Evolutionary conservation across 2,329 filamentous ascomycete species (phyloP).

Genomic region (Calonectria ilicicola): DNA sequence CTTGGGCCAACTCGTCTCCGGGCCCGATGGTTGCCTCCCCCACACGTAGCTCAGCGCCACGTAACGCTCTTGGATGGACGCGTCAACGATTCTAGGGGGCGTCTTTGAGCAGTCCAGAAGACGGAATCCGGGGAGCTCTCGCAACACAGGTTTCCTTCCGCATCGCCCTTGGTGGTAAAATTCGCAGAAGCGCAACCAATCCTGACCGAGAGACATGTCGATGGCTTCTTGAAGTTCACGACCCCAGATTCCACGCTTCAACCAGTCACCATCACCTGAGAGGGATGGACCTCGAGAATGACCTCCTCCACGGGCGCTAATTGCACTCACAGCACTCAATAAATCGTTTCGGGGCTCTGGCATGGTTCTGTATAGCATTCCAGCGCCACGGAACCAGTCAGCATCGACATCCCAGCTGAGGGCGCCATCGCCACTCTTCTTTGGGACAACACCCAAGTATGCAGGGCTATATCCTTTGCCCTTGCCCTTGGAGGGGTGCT

Average conservation of each 20-base stretch:
- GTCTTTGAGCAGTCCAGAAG: slow-evolving; percentile 49
- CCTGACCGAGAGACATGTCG: slow-evolving; percentile 46
- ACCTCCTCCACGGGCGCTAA: slow-evolving; percentile 25
- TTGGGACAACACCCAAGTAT: slow-evolving; percentile 49
- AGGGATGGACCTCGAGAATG: slow-evolving; percentile 36
- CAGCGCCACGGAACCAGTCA: slow-evolving; percentile 48
- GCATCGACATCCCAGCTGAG: slow-evolving; percentile 46
- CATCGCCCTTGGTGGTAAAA: slow-evolving; percentile 49
- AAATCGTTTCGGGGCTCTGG: slow-evolving; percentile 42
- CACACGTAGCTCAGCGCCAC: slow-evolving; percentile 52
- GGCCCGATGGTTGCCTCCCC: slow-evolving; percentile 37
- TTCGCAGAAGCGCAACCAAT: slow-evolving; percentile 51
- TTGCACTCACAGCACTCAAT: slow-evolving; percentile 35
- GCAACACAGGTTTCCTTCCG: slow-evolving; percentile 38
- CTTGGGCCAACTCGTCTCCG: slow-evolving; percentile 43
- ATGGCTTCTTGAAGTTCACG: slow-evolving; percentile 45
- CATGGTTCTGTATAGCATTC: slow-evolving; percentile 49
- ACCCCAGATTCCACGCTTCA: slow-evolving; percentile 50
- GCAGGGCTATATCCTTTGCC: slow-evolving; percentile 45
- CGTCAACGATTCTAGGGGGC: slow-evolving; percentile 45
- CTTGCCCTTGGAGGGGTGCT: slow-evolving; percentile 45
- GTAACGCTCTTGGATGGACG: slow-evolving; percentile 45
- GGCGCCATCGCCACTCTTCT: slow-evolving; percentile 44
- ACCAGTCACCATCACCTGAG: slow-evolving; percentile 38
- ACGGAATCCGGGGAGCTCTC: slow-evolving; percentile 46